Evolutionary conservation across 1,139 yeast genomes (phyloP).

Genomic region (Eremothecium sinecaudum): DNA sequence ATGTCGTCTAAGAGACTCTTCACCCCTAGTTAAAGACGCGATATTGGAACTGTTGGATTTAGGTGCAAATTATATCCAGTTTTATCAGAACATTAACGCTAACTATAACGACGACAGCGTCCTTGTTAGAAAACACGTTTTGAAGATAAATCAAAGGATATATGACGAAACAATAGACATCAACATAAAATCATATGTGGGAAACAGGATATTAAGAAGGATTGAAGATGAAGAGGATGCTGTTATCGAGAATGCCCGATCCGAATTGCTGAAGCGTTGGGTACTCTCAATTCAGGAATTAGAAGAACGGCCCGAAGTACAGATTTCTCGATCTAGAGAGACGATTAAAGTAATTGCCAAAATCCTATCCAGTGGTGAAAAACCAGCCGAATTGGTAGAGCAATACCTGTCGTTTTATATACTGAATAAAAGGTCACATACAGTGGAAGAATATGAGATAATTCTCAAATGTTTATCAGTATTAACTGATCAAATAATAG

Average conservation of each 20-base stretch:
- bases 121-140: constrained; percentile 54
- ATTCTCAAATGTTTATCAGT: constrained; percentile 20
- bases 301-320: constrained; percentile 12
- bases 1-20: constrained; percentile 44
- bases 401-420: constrained; percentile 37
- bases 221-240: constrained; percentile 63
- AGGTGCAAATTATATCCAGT: constrained; percentile 39
- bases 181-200: constrained; percentile 36
- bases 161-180: constrained; percentile 33
- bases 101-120: constrained; percentile 47
- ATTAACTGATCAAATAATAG: constrained; percentile 26
- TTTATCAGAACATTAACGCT: constrained; percentile 40
- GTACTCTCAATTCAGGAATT: constrained; percentile 28
- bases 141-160: constrained; percentile 44
- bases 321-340: constrained; percentile 13
- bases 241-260: constrained; percentile 40
- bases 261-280: constrained; percentile 39
- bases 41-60: constrained; percentile 53
- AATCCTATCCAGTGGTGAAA: constrained; percentile 33
- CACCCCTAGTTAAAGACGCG: constrained; percentile 70
- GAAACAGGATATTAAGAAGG: constrained; percentile 44
- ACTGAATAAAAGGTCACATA: constrained; percentile 28
- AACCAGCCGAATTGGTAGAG: constrained; percentile 37
- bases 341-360: constrained; percentile 34
- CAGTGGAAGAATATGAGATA: constrained; percentile 12